Evolutionary conservation across 176 grass and related monocot genomes (phyloP), one percentile per base, ranked within the genome.

Genomic region (Musa schizocarpa): DNA sequence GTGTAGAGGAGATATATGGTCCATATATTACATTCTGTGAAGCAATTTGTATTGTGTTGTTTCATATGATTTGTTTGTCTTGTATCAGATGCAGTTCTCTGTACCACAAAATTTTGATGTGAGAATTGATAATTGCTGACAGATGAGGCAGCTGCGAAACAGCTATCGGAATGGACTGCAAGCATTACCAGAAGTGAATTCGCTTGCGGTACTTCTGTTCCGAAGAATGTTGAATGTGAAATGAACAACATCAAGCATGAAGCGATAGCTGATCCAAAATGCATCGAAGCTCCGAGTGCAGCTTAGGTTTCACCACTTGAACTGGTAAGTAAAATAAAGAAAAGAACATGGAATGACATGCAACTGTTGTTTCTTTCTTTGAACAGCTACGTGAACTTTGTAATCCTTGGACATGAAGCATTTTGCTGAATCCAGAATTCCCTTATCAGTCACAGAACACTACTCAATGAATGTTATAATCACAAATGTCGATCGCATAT

Each of bases 241-340:
- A 49, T 43, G 65, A 68, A 21, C 22, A 59, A 48, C 68, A 70
- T 52, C 68, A 50, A 63, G 58, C 29, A 13, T 9, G 72, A 43
- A 49, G 29, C 55, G 0, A 50, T 49, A 7, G 17, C 9, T 11
- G 34, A 22, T 49, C 19, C 54, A 59, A 63, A 26, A 13, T 53
- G 71, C 43, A 73, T 73, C 13, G 71, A 55, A 54, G 52, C 52
- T 27, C 24, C 71, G 26, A 55, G 57, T 61, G 57, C 57, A 61
- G 57, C 57, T 8, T 61, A 61, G 57, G n/a, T 5, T 5, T 5
- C 16, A 61, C 57, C 57, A 61, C 57, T 9, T 61, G 16, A 21
- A 8, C 9, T 19, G n/a, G 57, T 61, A 20, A 61, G 17, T 61
- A 43, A 61, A 17, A 61, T 61, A 20, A n/a, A 17, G 17, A 8